phyloP scores from a whole-genome alignment of 2,329 filamentous ascomycete species.

The Verticillium alfalfae region DNA sequence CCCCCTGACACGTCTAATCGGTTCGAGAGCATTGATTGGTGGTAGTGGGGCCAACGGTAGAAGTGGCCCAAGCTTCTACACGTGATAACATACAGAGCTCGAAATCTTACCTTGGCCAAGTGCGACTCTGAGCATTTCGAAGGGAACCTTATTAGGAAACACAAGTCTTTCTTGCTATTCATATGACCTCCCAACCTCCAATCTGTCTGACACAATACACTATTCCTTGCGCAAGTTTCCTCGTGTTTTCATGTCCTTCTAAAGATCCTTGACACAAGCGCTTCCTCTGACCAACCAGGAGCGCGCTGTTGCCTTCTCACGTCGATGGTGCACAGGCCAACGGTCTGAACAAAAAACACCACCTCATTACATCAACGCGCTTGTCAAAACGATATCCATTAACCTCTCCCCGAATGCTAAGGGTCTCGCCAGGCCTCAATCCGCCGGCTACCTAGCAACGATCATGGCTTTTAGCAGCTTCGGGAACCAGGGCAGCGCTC shows the following conservation, averaged over 20 bases:
- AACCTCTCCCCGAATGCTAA: conserved; percentile 17
- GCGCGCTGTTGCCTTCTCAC: neutral
- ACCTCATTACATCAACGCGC: neutral
- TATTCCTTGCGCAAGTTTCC: neutral
- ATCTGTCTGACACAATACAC: neutral
- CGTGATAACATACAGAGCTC: conserved; percentile 14
- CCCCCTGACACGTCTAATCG: neutral
- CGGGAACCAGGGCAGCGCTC: conserved; percentile 37
- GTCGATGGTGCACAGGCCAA: neutral
- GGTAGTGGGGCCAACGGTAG: neutral
- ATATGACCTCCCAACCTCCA: neutral
- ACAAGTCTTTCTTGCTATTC: neutral
- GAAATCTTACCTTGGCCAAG: neutral
- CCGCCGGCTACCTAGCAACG: conserved; percentile 28
- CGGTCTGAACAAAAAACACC: neutral
- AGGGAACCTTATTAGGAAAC: neutral
- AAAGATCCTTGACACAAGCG: neutral
- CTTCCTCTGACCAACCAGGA: neutral
- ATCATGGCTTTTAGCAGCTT: conserved; percentile 61
- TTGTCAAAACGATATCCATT: neutral
- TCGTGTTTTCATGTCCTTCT: neutral
- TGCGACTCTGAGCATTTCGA: neutral
- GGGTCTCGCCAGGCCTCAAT: conserved; percentile 1
- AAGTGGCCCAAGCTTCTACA: conserved; percentile 14
- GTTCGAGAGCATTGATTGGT: neutral